phyloP scores from a whole-genome alignment of 2,329 filamentous ascomycete genomes.

The Cordyceps fumosorosea region DNA sequence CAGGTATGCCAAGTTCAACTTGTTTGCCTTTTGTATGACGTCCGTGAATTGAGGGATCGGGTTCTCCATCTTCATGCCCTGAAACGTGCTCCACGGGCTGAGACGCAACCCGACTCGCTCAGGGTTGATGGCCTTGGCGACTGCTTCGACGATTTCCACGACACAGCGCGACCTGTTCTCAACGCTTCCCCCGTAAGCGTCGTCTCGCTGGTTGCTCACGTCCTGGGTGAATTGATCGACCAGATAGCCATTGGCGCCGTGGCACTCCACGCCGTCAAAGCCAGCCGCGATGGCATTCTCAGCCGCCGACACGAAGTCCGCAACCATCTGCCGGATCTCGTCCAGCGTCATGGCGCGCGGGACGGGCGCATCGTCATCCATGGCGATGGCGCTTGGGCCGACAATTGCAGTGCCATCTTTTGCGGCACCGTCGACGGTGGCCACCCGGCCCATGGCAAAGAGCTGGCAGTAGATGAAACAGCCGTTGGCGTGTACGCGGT shows the following conservation, averaged over 20 bases:
- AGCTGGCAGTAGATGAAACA: conserved; percentile 56
- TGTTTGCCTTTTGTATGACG: not conserved
- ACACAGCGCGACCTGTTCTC: conserved; percentile 43
- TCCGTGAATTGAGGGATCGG: no score
- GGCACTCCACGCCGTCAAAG: conserved; percentile 60
- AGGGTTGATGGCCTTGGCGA: conserved; percentile 34
- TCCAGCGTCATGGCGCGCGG: conserved; percentile 51
- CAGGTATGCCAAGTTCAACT: not conserved
- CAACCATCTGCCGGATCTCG: conserved; percentile 57
- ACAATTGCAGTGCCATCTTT: conserved; percentile 23
- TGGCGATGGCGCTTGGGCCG: conserved; percentile 33
- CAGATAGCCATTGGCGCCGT: conserved; percentile 50
- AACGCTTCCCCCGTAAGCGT: conserved; percentile 43
- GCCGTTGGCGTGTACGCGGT: conserved; percentile 54
- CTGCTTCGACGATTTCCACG: conserved; percentile 36
- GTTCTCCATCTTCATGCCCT: conserved; percentile 14
- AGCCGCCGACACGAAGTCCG: conserved; percentile 47
- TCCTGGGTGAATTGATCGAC: conserved; percentile 51
- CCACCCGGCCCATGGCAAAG: conserved; percentile 52
- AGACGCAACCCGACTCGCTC: conserved; percentile 45
- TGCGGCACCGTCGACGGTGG: conserved; percentile 19
- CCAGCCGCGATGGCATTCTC: conserved; percentile 53
- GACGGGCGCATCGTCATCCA: conserved; percentile 32
- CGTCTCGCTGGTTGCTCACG: conserved; percentile 40
- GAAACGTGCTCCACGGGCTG: conserved; percentile 22